A percentile compares a stretch with the other conserved stretches of the same genome.
phyloP scores from a whole-genome alignment of 139 green algal genomes.

The Pedinophyceae sp. region DNA sequence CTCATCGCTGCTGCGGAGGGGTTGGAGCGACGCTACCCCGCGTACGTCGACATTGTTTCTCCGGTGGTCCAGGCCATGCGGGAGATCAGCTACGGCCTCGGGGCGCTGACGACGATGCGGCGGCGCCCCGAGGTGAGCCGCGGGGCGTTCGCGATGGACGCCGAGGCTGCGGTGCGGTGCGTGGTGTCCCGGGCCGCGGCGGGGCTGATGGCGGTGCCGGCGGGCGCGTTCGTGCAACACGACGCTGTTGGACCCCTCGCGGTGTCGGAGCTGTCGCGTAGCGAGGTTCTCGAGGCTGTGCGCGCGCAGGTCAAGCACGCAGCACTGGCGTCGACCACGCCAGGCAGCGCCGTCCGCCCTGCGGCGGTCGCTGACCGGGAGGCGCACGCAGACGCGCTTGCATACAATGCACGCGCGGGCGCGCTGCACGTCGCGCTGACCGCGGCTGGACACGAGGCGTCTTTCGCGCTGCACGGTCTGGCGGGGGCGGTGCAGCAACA shows the following conservation, averaged over 20 bases:
- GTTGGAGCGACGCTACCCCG: constrained; percentile 27
- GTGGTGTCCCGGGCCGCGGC: neutral
- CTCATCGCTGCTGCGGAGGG: too few species aligned
- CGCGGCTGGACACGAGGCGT: constrained; percentile 13
- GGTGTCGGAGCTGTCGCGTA: neutral
- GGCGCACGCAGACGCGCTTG: constrained; percentile 28
- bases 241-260: constrained; percentile 18
- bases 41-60: constrained; percentile 70
- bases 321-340: too few species aligned
- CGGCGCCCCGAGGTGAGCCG: constrained; percentile 29
- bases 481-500: too few species aligned
- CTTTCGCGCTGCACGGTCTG: too few species aligned
- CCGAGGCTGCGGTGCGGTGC: neutral
- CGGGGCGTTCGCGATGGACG: constrained; percentile 33
- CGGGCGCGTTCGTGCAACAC: too few species aligned
- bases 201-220: constrained; percentile 4
- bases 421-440: constrained; percentile 30
- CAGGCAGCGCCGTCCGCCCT: too few species aligned
- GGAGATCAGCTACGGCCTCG: constrained; percentile 22
- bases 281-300: too few species aligned
- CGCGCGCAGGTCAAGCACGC: too few species aligned
- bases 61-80: constrained; percentile 63
- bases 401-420: constrained; percentile 28
- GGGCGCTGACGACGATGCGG: constrained; percentile 3
- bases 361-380: too few species aligned